Conservation (phyloP, 805 yeast species). For the Lipomyces kockii region DNA sequence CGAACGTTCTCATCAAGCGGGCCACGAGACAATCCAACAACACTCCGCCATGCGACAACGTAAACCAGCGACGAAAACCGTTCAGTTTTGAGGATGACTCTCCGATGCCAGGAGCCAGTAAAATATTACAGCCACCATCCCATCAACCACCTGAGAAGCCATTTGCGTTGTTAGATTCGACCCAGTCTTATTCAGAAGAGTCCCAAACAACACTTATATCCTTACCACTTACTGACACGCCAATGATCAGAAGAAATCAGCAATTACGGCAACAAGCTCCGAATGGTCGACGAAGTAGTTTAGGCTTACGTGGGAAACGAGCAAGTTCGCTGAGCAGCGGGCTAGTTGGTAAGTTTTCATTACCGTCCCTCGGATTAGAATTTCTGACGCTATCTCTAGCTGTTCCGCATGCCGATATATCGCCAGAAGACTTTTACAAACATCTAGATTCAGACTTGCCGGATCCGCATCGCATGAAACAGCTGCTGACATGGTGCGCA, state of each 20-base stretch:
- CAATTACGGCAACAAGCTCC: slow-evolving; percentile 42
- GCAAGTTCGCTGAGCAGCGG: slow-evolving; percentile 79
- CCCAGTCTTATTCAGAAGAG: slow-evolving; percentile 5
- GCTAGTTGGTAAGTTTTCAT: slow-evolving; percentile 44
- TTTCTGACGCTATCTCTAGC: slow-evolving; percentile 45
- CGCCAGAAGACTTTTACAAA: slow-evolving; percentile 59
- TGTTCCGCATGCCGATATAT: slow-evolving; percentile 67
- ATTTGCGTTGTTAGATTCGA: slow-evolving; percentile 1
- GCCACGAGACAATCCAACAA: not conserved
- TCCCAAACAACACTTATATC: slow-evolving; percentile 36
- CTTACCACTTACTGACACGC: slow-evolving; percentile 49
- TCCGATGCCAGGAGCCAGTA: not conserved
- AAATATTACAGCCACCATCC: not conserved
- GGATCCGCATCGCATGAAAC: slow-evolving; percentile 75
- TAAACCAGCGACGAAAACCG: not conserved
- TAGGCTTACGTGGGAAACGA: slow-evolving; percentile 63
- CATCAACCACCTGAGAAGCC: not conserved
- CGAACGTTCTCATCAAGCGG: not conserved
- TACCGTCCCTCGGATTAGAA: not conserved
- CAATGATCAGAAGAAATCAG: slow-evolving; percentile 48
- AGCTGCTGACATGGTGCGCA: slow-evolving; percentile 69
- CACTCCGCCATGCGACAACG: not conserved
- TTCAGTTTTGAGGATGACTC: slow-evolving; percentile 14
- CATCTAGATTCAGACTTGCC: slow-evolving; percentile 65
- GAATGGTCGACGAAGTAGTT: slow-evolving; percentile 40